Percentiles rank a stretch among this genome's conserved stretches.
Evolutionary conservation across 169 alveolate species (phyloP).

Genomic region (Cryptosporidium andersoni): DNA sequence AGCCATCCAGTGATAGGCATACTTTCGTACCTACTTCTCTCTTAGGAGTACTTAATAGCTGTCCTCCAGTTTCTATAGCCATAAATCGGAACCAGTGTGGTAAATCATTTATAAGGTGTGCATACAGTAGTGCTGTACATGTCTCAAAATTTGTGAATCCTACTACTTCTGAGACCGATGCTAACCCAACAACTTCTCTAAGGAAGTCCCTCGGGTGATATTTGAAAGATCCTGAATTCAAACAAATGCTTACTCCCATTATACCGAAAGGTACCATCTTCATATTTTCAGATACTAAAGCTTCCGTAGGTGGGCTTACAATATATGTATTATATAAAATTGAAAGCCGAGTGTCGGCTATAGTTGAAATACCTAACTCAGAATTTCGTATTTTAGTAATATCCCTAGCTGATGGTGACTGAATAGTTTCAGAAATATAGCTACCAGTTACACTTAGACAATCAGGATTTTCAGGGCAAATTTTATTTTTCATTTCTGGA

Average conservation of each 20-base stretch:
- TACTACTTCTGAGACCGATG: constrained; percentile 54
- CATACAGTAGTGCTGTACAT: constrained; percentile 38
- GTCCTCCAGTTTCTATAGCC: constrained; percentile 38
- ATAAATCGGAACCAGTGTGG: constrained; percentile 69
- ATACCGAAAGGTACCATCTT: constrained; percentile 34
- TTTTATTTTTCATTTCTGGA: constrained; percentile 41
- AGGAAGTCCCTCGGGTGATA: constrained; percentile 30
- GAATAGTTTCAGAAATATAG: background rate
- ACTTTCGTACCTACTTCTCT: constrained; percentile 12
- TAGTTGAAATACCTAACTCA: constrained; percentile 29
- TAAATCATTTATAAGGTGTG: constrained; percentile 5
- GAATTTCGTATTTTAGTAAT: background rate
- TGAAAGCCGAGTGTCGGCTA: constrained; percentile 19
- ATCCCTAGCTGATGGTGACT: background rate
- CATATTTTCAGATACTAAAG: constrained; percentile 57
- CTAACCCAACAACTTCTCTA: constrained; percentile 49
- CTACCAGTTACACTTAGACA: background rate
- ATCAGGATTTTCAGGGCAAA: background rate
- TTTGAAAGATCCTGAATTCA: background rate
- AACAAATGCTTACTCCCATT: constrained; percentile 19
- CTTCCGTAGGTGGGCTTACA: constrained; percentile 62
- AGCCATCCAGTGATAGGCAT: background rate
- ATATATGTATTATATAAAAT: constrained; percentile 35
- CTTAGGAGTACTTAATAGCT: background rate
- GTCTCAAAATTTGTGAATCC: constrained; percentile 67